Base-by-base conservation (phyloP, 1,139 yeast genomes). In the Nakaseomyces kungkrabaensis region DNA sequence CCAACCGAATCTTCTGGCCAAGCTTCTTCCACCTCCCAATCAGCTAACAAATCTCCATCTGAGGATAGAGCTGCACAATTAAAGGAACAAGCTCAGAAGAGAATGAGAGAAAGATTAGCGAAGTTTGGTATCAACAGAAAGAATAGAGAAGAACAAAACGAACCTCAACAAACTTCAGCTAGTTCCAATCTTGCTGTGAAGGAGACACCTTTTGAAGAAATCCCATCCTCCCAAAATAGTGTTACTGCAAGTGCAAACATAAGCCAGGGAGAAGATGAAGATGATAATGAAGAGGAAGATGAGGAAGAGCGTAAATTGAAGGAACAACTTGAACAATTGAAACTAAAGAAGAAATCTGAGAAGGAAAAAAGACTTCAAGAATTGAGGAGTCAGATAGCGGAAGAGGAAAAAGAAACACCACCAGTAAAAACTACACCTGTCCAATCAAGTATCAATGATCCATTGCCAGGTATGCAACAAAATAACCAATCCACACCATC, bases 51-150 rank as follows among this genome's bases (percentile, higher is more conserved):
- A 31, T 10, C 41, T 10, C 26, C 72, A 13, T 75, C 76, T 8
- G 85, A 79, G 57, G 95, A 87, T 51, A 76, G 96, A 56, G 78
- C 94, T 6, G 90, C 90, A 5, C 81, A 82, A 58, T 83, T 89
- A 53, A 88, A 87, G 63, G 96, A 92, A 10, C 95, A 87, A 61
- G 97, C 97, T 0, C 87, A 85, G 59, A 81, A 84, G 67, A 78
- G 88, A 61, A 89, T 90, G 95, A 83, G 81, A 55, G 97, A 89
- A 60, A 75, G 94, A 59, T 74, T 89, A 63, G 96, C 96, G 1
- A 85, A 85, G 56, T 75, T 90, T 52, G 97, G 97, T 1, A 79
- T 87, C 49, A 72, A 77, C 32, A 73, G 84, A 56, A 38, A n/a
- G 31, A 38, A 25, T 11, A 66, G 67, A 37, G 48, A 45, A n/a